Evolutionary conservation across 306 rosid genomes (phyloP).

Genomic region (Dryas drummondii): DNA sequence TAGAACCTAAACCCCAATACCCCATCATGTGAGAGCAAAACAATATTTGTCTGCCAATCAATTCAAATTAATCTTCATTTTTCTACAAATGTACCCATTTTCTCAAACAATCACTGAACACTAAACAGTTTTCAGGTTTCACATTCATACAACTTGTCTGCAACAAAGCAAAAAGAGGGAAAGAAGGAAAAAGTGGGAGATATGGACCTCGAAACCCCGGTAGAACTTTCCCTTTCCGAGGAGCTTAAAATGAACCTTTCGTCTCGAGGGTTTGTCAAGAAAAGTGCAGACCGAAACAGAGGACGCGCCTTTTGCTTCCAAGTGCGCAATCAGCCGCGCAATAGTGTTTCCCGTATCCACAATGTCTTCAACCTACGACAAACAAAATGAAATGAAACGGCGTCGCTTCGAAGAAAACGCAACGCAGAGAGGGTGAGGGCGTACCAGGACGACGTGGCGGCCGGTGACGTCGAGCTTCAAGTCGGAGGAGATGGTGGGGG

Average conservation of each 20-base stretch:
- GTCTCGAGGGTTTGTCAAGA: conserved; percentile 76
- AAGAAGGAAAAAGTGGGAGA: background rate
- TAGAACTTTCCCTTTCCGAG: conserved; percentile 73
- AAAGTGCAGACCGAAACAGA: conserved; percentile 81
- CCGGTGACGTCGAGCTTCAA: conserved; percentile 61
- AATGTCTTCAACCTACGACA: conserved; percentile 74
- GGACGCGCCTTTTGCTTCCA: conserved; percentile 72
- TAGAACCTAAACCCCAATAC: background rate
- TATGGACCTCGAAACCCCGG: conserved; percentile 64
- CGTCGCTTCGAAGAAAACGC: background rate
- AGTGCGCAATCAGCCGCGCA: conserved; percentile 44
- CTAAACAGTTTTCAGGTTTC: background rate
- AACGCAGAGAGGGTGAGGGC: background rate
- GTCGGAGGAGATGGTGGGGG: conserved; percentile 59
- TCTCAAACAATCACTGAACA: background rate
- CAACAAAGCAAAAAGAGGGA: background rate
- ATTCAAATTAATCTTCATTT: background rate
- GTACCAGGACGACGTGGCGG: conserved; percentile 77
- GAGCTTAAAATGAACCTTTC: conserved; percentile 58
- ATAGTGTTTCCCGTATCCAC: conserved; percentile 80
- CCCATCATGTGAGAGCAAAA: background rate
- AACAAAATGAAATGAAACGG: too few species aligned
- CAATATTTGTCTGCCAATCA: background rate
- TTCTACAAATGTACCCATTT: background rate
- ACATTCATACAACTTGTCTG: background rate